Percentiles rank a stretch among this genome's conserved stretches.
These are phyloP conservation scores for Amoebophrya sp. DNA, from an alignment of 169 alveolate species.

Conservation along the genomic window DNA sequence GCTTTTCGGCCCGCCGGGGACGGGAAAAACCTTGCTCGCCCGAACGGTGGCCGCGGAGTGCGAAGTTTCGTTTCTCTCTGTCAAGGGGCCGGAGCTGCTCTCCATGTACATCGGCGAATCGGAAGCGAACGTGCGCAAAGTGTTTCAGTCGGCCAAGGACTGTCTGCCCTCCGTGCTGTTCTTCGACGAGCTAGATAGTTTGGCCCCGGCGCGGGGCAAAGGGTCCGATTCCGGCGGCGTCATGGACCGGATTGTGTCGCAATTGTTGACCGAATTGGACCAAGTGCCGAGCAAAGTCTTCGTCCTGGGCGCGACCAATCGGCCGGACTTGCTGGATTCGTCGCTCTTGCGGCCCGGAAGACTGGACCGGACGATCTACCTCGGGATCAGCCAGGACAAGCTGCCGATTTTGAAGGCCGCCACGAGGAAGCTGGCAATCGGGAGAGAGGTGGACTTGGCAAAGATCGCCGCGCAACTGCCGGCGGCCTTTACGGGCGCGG, in stretches of 20 bases:
- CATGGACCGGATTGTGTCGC: conserved; percentile 83
- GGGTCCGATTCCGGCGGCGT: conserved; percentile 75
- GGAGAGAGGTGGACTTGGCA: too few relatives aligned
- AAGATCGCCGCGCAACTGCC: too few relatives aligned
- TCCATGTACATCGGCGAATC: conserved; percentile 80
- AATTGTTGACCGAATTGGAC: conserved; percentile 70
- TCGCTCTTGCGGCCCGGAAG: conserved; percentile 93
- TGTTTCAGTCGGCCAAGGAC: conserved; percentile 65
- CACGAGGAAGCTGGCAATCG: conserved; percentile 30
- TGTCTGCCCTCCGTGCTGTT: conserved; percentile 99
- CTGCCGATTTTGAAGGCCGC: conserved; percentile 51
- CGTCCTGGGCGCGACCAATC: conserved; percentile 90
- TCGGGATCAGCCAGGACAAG: conserved; percentile 54
- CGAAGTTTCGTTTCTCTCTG: neutral
- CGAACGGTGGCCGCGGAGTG: neutral
- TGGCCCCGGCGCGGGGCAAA: conserved; percentile 82
- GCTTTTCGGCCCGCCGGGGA: conserved; percentile 13
- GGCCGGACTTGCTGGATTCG: conserved; percentile 86
- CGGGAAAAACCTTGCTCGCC: neutral
- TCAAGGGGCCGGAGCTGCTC: conserved; percentile 74
- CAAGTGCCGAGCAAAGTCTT: conserved; percentile 63
- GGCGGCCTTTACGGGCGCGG: too few relatives aligned
- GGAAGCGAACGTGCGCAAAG: conserved; percentile 53
- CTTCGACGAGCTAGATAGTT: conserved; percentile 92
- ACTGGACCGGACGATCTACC: conserved; percentile 55